Base-by-base conservation (phyloP, 2,329 filamentous ascomycete species). In the Fusarium pseudoanthophilum region DNA sequence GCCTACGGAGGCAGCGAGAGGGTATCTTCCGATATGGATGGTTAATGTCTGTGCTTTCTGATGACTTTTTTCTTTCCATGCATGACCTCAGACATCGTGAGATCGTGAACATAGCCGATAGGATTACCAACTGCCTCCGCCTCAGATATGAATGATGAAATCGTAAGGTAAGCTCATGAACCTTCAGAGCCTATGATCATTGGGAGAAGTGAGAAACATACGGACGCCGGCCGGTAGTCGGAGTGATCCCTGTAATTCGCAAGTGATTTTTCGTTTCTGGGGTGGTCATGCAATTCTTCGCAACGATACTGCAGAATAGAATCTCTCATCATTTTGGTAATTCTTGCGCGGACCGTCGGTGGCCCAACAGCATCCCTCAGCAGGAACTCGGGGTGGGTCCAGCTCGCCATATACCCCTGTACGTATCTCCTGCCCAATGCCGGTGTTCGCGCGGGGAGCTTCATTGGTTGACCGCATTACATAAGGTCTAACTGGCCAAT, bases 351-450 rank as follows among this genome's bases (percentile, higher is more conserved):
- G 77, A 75, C 64, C 77, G 77, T 78, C 77, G 77, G 77, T 78
- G 76, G 75, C 64, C 72, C 72, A 77, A 73, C 73, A 66, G 63
- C 53, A 64, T 71, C 53, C 59, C 60, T 66, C 71, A 76, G 65
- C 73, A 78, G 77, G 77, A 78, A 78, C 75, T 78, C 77, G 77
- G 77, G 77, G 77, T 78, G 77, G 77, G 60, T 62, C 64, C 52
- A 37, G n/a, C 30, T 64, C 43, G 45, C 34, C 57, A 69, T 53
- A 48, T 61, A 61, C 24, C 67, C 60, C 45, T 48, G 71, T 49
- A 74, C 57, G 60, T 72, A 72, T 66, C 37, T 63, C 30, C 43
- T 52, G 51, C 37, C 73, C 67, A 61, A 58, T 75, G 66, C 65
- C 69, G 62, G 65, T 62, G 61, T 66, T 73, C 52, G 64, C 71